A percentile compares a stretch with the other conserved stretches of the same genome.
phyloP scores from a whole-genome alignment of 331 rosid species.

The Ulmus americana region DNA sequence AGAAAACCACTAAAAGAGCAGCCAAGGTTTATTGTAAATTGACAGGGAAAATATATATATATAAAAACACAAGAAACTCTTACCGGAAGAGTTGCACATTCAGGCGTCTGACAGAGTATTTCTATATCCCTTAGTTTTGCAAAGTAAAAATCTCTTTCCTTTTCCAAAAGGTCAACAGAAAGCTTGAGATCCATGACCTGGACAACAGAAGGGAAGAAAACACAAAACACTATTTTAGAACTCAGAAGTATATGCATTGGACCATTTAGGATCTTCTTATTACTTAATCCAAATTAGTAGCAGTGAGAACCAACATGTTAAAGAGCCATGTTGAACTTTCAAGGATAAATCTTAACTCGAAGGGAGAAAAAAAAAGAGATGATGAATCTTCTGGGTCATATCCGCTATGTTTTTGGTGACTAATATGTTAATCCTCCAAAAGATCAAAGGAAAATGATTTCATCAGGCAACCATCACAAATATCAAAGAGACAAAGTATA shows the following conservation, averaged over 20 bases:
- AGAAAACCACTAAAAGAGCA: too few species aligned
- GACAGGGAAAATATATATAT: too few species aligned
- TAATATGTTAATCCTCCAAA: background rate
- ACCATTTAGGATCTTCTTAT: background rate
- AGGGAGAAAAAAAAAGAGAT: background rate
- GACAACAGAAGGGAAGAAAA: conserved; percentile 11
- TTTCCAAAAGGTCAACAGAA: conserved; percentile 80
- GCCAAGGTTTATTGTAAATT: too few species aligned
- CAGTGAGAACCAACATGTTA: background rate
- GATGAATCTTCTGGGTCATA: background rate
- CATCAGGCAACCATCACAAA: conserved; percentile 16
- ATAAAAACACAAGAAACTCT: conserved; percentile 19
- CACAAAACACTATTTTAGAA: conserved; percentile 7
- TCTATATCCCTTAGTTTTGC: conserved; percentile 88
- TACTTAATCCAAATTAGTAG: background rate
- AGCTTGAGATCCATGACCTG: conserved; percentile 80
- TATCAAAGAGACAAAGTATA: background rate
- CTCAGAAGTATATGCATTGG: background rate
- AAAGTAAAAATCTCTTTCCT: conserved; percentile 89
- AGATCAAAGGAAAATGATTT: conserved; percentile 6
- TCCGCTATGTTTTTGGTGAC: background rate
- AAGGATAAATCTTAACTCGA: background rate
- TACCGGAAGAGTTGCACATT: conserved; percentile 78
- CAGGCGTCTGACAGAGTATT: conserved; percentile 75
- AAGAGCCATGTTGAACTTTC: background rate